Percentiles rank a stretch among this genome's conserved stretches.
Conservation (phyloP, 139 green algal genomes). For the Chlamydomonas schloesseri region DNA sequence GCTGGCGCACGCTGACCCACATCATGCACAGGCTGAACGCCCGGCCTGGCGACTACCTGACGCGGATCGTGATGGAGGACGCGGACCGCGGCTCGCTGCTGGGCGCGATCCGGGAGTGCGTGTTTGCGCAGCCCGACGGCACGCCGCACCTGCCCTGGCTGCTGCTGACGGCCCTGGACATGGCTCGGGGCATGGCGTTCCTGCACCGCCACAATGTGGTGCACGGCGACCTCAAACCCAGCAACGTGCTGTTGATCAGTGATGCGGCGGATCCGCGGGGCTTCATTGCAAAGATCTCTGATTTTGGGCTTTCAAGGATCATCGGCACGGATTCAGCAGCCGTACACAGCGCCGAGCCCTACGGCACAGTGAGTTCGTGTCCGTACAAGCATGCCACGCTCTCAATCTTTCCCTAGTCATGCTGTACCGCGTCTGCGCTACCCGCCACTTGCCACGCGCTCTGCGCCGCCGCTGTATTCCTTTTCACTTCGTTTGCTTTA, state of each 20-base stretch:
- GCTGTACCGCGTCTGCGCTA: too few species aligned
- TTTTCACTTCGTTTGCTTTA: too few species aligned
- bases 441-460: too few species aligned
- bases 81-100: conserved; percentile 26
- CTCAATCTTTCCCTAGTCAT: too few species aligned
- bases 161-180: conserved; percentile 33
- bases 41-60: conserved; percentile 16
- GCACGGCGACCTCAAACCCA: too few species aligned
- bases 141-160: background rate
- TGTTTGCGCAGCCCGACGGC: background rate
- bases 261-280: too few species aligned
- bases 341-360: background rate
- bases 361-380: conserved; percentile 15
- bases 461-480: too few species aligned
- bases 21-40: conserved; percentile 19
- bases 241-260: too few species aligned
- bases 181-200: conserved; percentile 1
- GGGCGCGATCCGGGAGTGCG: background rate
- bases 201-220: conserved; percentile 19
- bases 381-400: too few species aligned
- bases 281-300: background rate
- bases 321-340: background rate
- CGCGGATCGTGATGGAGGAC: conserved; percentile 36
- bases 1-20: conserved; percentile 28
- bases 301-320: conserved; percentile 21